phyloP scores from a whole-genome alignment of 495 filamentous ascomycete species.

The Zalerion maritima region DNA sequence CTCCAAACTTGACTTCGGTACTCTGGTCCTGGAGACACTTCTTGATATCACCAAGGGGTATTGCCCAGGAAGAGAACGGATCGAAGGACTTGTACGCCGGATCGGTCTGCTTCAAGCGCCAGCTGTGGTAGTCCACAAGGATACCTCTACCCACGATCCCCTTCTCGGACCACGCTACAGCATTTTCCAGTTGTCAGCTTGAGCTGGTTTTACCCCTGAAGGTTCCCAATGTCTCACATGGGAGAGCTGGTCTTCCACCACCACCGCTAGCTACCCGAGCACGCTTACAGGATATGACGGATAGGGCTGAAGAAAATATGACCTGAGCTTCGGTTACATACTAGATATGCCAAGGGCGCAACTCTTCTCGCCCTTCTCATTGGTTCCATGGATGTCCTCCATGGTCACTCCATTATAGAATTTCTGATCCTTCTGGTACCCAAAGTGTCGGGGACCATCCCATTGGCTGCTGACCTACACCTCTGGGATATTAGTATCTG shows the following conservation, averaged over 20 bases:
- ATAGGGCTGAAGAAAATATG: neutral
- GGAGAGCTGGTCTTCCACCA: no score
- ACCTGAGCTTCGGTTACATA: slow-evolving; percentile 12
- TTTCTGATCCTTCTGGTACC: slow-evolving; percentile 34
- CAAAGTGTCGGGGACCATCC: slow-evolving; percentile 32
- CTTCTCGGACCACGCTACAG: slow-evolving; percentile 29
- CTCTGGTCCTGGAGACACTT: slow-evolving; percentile 31
- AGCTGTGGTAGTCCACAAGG: slow-evolving; percentile 43
- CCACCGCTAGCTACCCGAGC: no score
- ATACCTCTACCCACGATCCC: slow-evolving; percentile 45
- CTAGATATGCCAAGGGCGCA: slow-evolving; percentile 37
- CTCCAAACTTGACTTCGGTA: slow-evolving; percentile 35
- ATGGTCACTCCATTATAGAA: slow-evolving; percentile 50
- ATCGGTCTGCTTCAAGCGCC: slow-evolving; percentile 17
- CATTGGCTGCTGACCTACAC: slow-evolving; percentile 26
- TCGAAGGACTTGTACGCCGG: slow-evolving; percentile 18
- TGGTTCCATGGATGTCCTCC: slow-evolving; percentile 35
- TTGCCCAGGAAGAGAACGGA: slow-evolving; percentile 25
- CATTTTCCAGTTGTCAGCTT: no score
- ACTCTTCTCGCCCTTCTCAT: slow-evolving; percentile 14
- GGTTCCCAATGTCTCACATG: no score
- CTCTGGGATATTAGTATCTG: no score
- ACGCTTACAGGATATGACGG: neutral
- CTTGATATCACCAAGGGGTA: slow-evolving; percentile 29
- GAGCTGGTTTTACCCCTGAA: no score